A percentile compares a stretch with the other conserved stretches of the same genome.
phyloP scores from a whole-genome alignment of 225 moss, liverwort and hornwort species.

The Rhytidiadelphus loreus region DNA sequence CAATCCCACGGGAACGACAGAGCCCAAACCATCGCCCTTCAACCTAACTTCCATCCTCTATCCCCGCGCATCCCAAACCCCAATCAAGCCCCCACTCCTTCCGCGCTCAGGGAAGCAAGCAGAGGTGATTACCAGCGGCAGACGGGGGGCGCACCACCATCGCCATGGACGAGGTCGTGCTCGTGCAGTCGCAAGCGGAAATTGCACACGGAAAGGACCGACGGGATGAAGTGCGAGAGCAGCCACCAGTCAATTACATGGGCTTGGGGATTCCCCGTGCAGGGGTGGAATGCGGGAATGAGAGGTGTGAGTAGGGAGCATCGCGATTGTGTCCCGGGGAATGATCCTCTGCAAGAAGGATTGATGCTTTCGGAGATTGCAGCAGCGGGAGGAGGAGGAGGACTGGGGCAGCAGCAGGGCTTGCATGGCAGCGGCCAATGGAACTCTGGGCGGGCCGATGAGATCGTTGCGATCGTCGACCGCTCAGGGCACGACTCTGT shows the following conservation, averaged over 20 bases:
- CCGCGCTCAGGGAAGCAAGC: background rate
- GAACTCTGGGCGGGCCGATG: background rate
- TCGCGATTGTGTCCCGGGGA: conserved; percentile 1
- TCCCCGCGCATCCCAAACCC: background rate
- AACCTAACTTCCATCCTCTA: background rate
- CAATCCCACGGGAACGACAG: background rate
- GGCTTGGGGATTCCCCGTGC: background rate
- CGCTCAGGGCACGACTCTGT: background rate
- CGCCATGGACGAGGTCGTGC: background rate
- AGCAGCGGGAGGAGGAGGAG: background rate
- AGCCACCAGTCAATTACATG: background rate
- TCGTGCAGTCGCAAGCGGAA: background rate
- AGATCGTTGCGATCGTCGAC: conserved; percentile 5
- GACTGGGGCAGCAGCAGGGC: background rate
- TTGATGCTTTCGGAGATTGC: background rate
- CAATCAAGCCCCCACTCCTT: background rate
- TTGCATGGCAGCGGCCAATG: conserved; percentile 1
- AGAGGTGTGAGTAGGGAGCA: background rate
- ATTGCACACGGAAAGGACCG: background rate
- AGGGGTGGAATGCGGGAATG: background rate
- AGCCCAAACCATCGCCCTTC: background rate
- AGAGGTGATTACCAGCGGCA: background rate
- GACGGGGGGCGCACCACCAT: conserved; percentile 7
- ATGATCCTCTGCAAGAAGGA: background rate
- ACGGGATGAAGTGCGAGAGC: background rate